phyloP scores from a whole-genome alignment of 805 yeast genomes.

The Metschnikowia lochheadii region DNA sequence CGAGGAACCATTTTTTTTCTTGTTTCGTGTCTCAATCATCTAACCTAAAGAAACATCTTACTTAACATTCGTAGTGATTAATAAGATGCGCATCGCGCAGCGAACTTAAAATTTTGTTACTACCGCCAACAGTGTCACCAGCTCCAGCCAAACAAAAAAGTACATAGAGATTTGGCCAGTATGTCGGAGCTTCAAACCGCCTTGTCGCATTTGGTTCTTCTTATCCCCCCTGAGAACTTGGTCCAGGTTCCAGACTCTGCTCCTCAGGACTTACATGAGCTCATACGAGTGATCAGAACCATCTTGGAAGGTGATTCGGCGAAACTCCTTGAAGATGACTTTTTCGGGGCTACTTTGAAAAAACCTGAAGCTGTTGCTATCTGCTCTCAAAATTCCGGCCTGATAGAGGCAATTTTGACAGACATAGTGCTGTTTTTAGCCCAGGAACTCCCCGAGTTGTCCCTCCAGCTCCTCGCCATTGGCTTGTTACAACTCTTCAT shows the following conservation, averaged over 20 bases:
- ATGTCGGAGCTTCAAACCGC: constrained; percentile 5
- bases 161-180: background rate
- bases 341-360: constrained; percentile 18
- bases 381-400: constrained; percentile 15
- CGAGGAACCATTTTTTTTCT: background rate
- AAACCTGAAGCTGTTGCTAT: constrained; percentile 12
- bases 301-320: constrained; percentile 24
- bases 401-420: constrained; percentile 19
- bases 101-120: background rate
- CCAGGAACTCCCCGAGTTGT: constrained; percentile 6
- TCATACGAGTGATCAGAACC: background rate
- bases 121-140: background rate
- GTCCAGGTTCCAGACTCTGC: background rate
- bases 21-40: background rate
- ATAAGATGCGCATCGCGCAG: constrained; percentile 4
- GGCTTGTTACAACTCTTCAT: constrained; percentile 63
- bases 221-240: constrained; percentile 11
- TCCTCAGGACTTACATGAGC: background rate
- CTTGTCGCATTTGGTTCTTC: constrained; percentile 16
- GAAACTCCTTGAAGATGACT: constrained; percentile 20
- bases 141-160: background rate
- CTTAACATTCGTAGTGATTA: background rate
- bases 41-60: background rate
- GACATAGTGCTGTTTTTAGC: constrained; percentile 6
- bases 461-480: constrained; percentile 45